Percentiles rank a stretch among this genome's conserved stretches.
Conservation (phyloP, 2,329 filamentous ascomycete species). For the Penicillium sp. region DNA sequence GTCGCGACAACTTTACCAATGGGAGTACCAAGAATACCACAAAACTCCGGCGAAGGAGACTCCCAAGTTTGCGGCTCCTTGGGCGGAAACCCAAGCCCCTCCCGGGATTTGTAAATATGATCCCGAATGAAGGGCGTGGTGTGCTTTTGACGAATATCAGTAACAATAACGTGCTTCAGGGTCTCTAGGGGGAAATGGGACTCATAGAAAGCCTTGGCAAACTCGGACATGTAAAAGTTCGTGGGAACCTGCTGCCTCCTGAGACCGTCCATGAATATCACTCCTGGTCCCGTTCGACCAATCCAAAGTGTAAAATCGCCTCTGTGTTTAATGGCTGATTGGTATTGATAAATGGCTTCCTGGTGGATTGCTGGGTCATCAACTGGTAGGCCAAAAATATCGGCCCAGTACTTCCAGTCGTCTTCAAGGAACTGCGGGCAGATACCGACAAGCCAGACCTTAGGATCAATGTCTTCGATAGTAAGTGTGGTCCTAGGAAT, state of each 20-base stretch:
- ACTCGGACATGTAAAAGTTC: conserved; percentile 1
- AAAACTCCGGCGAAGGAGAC: conserved; percentile 2
- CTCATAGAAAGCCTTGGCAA: conserved; percentile 3
- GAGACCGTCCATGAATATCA: conserved; percentile 3
- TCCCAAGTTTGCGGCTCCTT: conserved; percentile 3
- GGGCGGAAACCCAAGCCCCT: neutral
- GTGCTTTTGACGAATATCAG: neutral
- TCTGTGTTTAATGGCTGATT: neutral
- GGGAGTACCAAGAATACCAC: conserved; percentile 8
- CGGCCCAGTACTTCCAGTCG: neutral
- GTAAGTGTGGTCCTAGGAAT: neutral
- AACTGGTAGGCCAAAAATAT: neutral
- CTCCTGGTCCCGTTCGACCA: conserved; percentile 1
- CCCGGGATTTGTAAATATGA: neutral
- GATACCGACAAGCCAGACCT: neutral
- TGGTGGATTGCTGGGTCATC: neutral
- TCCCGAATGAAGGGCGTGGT: neutral
- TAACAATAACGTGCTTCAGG: conserved; percentile 1
- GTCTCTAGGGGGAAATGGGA: neutral
- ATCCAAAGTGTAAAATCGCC: neutral
- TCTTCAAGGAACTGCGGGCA: neutral
- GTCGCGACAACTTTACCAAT: conserved; percentile 6
- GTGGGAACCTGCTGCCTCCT: neutral
- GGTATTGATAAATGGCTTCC: neutral
- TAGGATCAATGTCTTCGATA: neutral